Conservation (phyloP, 192 early-diverging fungal species). For the Coemansia umbellata region DNA sequence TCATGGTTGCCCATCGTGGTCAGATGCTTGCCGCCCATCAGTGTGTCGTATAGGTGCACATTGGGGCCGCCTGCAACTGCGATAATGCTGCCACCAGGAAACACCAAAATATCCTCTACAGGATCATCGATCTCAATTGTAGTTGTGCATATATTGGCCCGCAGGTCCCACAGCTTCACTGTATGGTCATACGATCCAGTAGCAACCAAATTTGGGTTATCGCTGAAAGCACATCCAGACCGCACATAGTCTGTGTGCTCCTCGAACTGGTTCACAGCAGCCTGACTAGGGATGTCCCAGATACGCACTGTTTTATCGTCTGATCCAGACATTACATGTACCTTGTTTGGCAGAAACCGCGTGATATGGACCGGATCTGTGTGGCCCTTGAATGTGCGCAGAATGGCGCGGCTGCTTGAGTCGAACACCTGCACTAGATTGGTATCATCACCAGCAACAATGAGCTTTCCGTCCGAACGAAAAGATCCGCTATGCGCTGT, state of each 20-base stretch:
- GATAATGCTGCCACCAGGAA: slow-evolving; percentile 75
- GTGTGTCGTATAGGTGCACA: slow-evolving; percentile 86
- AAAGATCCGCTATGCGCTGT: slow-evolving; percentile 77
- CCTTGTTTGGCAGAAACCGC: slow-evolving; percentile 74
- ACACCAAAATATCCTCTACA: slow-evolving; percentile 83
- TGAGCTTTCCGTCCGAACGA: slow-evolving; percentile 81
- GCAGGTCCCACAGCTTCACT: slow-evolving; percentile 87
- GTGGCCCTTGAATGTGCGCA: slow-evolving; percentile 64
- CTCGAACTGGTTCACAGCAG: slow-evolving; percentile 60
- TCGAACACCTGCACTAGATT: slow-evolving; percentile 85
- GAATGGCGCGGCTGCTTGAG: slow-evolving; percentile 60
- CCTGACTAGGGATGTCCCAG: slow-evolving; percentile 91
- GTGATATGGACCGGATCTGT: slow-evolving; percentile 73
- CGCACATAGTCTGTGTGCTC: slow-evolving; percentile 94
- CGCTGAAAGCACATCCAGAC: slow-evolving; percentile 62
- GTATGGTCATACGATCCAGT: slow-evolving; percentile 96
- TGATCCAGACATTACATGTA: slow-evolving; percentile 78
- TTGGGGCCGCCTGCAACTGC: slow-evolving; percentile 66
- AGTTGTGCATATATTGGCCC: slow-evolving; percentile 67
- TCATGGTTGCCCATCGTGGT: slow-evolving; percentile 85
- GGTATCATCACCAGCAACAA: slow-evolving; percentile 89
- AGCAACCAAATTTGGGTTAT: slow-evolving; percentile 76
- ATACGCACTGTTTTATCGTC: slow-evolving; percentile 90
- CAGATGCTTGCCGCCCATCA: slow-evolving; percentile 74
- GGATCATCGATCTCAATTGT: slow-evolving; percentile 80